Percentiles rank a stretch among this genome's conserved stretches.
These are phyloP conservation scores for Nakazawaea pomicola DNA, from an alignment of 805 yeast species.

Conservation along the genomic window DNA sequence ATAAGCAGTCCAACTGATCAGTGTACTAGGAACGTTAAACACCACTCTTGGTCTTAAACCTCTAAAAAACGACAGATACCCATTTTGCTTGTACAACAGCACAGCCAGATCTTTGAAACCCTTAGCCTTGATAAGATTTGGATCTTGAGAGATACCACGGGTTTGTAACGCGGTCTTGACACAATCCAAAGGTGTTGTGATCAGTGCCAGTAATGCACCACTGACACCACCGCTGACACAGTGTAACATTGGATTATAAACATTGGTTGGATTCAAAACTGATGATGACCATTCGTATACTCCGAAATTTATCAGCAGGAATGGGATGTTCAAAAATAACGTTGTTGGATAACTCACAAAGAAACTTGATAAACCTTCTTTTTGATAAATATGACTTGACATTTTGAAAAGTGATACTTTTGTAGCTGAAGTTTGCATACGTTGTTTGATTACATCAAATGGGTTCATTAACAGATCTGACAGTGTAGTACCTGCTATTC, in stretches of 20 bases:
- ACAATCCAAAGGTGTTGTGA: slow-evolving; percentile 92
- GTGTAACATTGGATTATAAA: slow-evolving; percentile 85
- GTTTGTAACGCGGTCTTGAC: slow-evolving; percentile 90
- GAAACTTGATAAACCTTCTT: slow-evolving; percentile 76
- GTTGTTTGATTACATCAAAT: slow-evolving; percentile 89
- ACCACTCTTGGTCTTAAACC: slow-evolving; percentile 90
- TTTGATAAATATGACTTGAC: slow-evolving; percentile 36
- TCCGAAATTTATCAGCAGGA: slow-evolving; percentile 91
- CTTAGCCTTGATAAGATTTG: slow-evolving; percentile 46
- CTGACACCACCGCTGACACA: slow-evolving; percentile 91
- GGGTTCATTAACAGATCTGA: slow-evolving; percentile 97
- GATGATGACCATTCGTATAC: slow-evolving; percentile 84
- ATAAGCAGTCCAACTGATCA: slow-evolving; percentile 96
- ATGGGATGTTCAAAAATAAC: slow-evolving; percentile 84
- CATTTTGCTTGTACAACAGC: slow-evolving; percentile 58
- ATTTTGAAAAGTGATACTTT: slow-evolving; percentile 18
- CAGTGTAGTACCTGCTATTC: slow-evolving; percentile 88
- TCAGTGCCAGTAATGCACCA: slow-evolving; percentile 93
- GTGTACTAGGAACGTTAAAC: slow-evolving; percentile 92
- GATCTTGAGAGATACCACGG: slow-evolving; percentile 50
- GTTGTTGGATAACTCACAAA: slow-evolving; percentile 94
- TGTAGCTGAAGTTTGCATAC: slow-evolving; percentile 65
- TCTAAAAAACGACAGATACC: slow-evolving; percentile 64
- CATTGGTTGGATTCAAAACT: slow-evolving; percentile 68
- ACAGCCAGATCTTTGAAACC: slow-evolving; percentile 69